phyloP scores from a whole-genome alignment of 768 basidiomycete species.

The Boletellus ananiceps region DNA sequence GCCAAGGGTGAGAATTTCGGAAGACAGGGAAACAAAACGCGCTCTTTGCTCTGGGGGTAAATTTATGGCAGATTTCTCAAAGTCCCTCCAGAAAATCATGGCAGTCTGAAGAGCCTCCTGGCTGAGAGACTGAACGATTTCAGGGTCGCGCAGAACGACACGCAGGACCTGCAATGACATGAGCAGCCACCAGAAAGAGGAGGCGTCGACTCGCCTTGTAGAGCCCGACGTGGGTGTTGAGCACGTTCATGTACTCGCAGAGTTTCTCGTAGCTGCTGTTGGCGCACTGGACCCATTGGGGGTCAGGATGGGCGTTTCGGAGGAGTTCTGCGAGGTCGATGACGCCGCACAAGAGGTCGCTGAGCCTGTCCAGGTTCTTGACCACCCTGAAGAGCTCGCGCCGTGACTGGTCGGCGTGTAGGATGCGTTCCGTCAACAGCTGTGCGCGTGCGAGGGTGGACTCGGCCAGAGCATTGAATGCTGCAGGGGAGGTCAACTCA shows the following conservation, averaged over 20 bases:
- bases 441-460: slow-evolving; percentile 79
- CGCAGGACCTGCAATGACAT: slow-evolving; percentile 55
- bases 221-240: slow-evolving; percentile 90
- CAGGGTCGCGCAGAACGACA: slow-evolving; percentile 61
- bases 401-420: slow-evolving; percentile 65
- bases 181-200: slow-evolving; percentile 15
- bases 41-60: slow-evolving; percentile 72
- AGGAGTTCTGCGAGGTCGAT: slow-evolving; percentile 95
- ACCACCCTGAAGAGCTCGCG: slow-evolving; percentile 80
- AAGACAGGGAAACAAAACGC: slow-evolving; percentile 84
- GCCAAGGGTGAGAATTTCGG: slow-evolving; percentile 83
- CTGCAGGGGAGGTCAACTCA: slow-evolving; percentile 60
- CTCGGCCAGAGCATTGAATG: slow-evolving; percentile 68
- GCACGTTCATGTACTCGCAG: slow-evolving; percentile 95
- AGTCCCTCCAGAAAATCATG: slow-evolving; percentile 92
- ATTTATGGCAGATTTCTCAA: slow-evolving; percentile 94
- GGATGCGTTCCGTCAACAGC: slow-evolving; percentile 78
- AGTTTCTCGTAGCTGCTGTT: slow-evolving; percentile 86
- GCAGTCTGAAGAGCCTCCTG: slow-evolving; percentile 84
- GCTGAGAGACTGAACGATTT: slow-evolving; percentile 59
- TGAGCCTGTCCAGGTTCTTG: slow-evolving; percentile 94
- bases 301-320: slow-evolving; percentile 89
- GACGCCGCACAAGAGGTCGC: slow-evolving; percentile 92
- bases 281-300: slow-evolving; percentile 74
- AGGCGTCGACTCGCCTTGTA: slow-evolving; percentile 63